Evolutionary conservation across 495 filamentous ascomycete genomes (phyloP), one percentile per base, ranked within the genome.

Genomic region (Gamarada debralockiae): DNA sequence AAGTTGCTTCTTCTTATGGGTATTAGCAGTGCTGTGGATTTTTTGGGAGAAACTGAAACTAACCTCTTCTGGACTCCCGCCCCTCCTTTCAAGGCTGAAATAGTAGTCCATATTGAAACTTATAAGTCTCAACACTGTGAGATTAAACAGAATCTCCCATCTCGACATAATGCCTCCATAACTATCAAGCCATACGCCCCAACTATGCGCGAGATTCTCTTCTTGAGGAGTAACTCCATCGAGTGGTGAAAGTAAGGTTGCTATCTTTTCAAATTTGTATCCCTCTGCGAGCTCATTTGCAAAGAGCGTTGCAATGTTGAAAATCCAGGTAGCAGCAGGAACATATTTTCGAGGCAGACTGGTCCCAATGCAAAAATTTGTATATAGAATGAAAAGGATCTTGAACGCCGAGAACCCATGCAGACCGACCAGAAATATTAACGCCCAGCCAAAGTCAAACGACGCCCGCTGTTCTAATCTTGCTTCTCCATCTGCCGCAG

Each of bases 61-160:
- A 78, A 98, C 93, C 89, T 98, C 92, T 41, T 96, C 67, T 18
- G 86, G 79, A 59, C 82, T 91, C 36, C 77, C 73, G 27, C 71
- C 73, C 23, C 79, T 71, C 47, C 77, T 76, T 59, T 89, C 79
- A 0, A 88, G 68, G 56, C 89, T 91, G 93, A 95, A 99, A 69
- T 92, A 89, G 69, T 95, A 90, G 65, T 99, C 93, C 61, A 99
- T 70, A 66, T 97, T 97, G 79, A 96, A 99, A 67, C 90, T 95
- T 53, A 99, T 90, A 37, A 97, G 72, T 20, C 93, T 82, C 36
- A 99, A 72, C 5, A 96, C 79, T n/a, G 93, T 97, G 54, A 99
- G 81, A 59, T 97, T 99, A 78, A 99, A 99, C 12, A 93, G 78
- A 29, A 99, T 82, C 65, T 96, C 89, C 93, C 93, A 99, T 53